Conservation (phyloP, 768 basidiomycete genomes). For the Trametes maxima region DNA sequence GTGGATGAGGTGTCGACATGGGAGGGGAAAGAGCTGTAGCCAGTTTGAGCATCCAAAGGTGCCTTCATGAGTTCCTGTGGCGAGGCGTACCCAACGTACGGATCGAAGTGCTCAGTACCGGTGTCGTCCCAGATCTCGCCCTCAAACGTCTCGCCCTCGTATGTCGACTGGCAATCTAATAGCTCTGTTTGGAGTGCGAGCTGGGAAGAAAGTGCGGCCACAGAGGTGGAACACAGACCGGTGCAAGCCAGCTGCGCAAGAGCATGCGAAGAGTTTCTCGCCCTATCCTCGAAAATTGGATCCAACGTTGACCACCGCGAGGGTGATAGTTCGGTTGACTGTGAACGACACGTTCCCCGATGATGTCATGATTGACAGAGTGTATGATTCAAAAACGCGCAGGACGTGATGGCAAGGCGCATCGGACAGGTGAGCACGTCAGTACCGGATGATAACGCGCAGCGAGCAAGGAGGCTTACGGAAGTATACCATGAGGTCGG, state of each 20-base stretch:
- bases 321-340: slow-evolving; percentile 15
- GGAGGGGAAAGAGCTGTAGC: not conserved
- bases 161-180: not conserved
- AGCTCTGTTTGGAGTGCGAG: slow-evolving; percentile 7
- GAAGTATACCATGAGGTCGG: slow-evolving; percentile 16
- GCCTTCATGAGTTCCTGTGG: not conserved
- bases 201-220: slow-evolving; percentile 23
- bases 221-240: slow-evolving; percentile 24
- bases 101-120: slow-evolving; percentile 13
- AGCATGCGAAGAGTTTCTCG: slow-evolving; percentile 22
- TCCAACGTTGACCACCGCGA: slow-evolving; percentile 14
- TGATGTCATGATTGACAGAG: slow-evolving; percentile 17
- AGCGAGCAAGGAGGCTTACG: slow-evolving; percentile 17
- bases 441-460: slow-evolving; percentile 13
- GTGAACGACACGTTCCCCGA: not conserved
- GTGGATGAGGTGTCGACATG: not conserved
- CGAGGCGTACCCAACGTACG: slow-evolving; percentile 13
- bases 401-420: slow-evolving; percentile 1
- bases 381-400: not conserved
- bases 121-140: slow-evolving; percentile 7
- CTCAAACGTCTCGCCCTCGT: not conserved
- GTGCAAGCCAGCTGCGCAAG: slow-evolving; percentile 26
- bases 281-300: slow-evolving; percentile 18
- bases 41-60: not conserved
- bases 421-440: slow-evolving; percentile 16